phyloP scores from a whole-genome alignment of 768 basidiomycete genomes.

The Terana coerulea region DNA sequence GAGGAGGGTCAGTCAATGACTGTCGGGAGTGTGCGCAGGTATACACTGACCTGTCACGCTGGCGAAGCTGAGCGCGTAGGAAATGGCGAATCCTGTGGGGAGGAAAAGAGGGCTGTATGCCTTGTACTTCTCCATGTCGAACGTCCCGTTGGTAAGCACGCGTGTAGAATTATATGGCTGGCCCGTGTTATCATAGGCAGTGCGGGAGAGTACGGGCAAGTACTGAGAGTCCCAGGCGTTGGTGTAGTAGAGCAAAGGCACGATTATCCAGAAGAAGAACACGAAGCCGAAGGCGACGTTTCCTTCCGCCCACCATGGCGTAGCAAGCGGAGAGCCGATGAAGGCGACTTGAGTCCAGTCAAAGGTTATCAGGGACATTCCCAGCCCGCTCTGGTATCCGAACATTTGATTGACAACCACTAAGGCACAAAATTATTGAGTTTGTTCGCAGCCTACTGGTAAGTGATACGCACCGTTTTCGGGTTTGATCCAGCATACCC shows the following conservation, averaged over 20 bases:
- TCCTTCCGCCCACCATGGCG: constrained; percentile 82
- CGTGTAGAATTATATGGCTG: constrained; percentile 36
- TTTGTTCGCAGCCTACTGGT: neutral
- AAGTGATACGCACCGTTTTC: constrained; percentile 36
- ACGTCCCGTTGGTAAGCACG: constrained; percentile 34
- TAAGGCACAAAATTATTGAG: constrained; percentile 22
- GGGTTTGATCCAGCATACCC: constrained; percentile 58
- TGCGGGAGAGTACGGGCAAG: constrained; percentile 46
- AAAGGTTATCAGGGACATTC: constrained; percentile 73
- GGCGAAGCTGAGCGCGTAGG: constrained; percentile 80
- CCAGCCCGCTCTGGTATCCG: constrained; percentile 41
- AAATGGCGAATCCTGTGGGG: constrained; percentile 66
- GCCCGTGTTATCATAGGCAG: constrained; percentile 41
- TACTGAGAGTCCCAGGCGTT: constrained; percentile 66
- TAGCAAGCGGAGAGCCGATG: constrained; percentile 67
- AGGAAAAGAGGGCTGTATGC: constrained; percentile 44
- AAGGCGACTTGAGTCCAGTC: constrained; percentile 79
- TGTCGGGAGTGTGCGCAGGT: neutral
- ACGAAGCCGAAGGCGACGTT: constrained; percentile 63
- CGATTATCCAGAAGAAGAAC: constrained; percentile 67
- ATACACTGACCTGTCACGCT: constrained; percentile 42
- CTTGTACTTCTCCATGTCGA: constrained; percentile 37
- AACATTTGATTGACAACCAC: constrained; percentile 54
- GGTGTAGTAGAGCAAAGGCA: constrained; percentile 63
- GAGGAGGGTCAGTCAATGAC: constrained; percentile 33